A percentile compares a stretch with the other conserved stretches of the same genome.
Conservation (phyloP, 257 asterid genomes). For the Rauvolfia tetraphylla region DNA sequence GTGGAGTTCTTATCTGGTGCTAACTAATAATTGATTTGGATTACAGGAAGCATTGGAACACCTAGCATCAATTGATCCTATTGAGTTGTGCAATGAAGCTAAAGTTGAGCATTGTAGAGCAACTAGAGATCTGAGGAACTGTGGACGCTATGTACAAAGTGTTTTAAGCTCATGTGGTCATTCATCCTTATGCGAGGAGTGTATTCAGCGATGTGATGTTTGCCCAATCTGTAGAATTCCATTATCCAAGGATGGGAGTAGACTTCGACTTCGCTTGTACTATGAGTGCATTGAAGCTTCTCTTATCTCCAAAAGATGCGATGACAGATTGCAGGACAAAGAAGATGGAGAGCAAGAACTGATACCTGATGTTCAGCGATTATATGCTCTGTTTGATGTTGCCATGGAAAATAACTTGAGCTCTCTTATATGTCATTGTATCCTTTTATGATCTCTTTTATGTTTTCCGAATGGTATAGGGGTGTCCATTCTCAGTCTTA, state of each 20-base stretch:
- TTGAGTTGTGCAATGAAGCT: slow-evolving; percentile 85
- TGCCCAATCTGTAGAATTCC: slow-evolving; percentile 86
- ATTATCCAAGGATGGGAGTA: slow-evolving; percentile 51
- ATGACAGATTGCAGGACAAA: slow-evolving; percentile 67
- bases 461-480: not conserved
- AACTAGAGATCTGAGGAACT: slow-evolving; percentile 89
- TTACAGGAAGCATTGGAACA: slow-evolving; percentile 67
- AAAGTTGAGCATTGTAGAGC: slow-evolving; percentile 93
- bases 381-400: slow-evolving; percentile 77
- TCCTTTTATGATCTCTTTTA: slow-evolving; percentile 37
- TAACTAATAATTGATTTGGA: slow-evolving; percentile 21
- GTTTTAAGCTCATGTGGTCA: slow-evolving; percentile 71
- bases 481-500: slow-evolving; percentile 6
- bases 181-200: slow-evolving; percentile 95
- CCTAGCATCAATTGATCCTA: slow-evolving; percentile 79
- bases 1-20: slow-evolving; percentile 11
- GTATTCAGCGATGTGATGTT: slow-evolving; percentile 81
- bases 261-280: slow-evolving; percentile 74
- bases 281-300: slow-evolving; percentile 88
- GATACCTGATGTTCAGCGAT: slow-evolving; percentile 71
- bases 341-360: slow-evolving; percentile 53
- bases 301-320: slow-evolving; percentile 72
- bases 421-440: slow-evolving; percentile 92
- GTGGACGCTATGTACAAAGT: slow-evolving; percentile 77
- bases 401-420: slow-evolving; percentile 85